Evolutionary conservation across 441 rosid species (phyloP).

Genomic region (Macaranga tanarius): DNA sequence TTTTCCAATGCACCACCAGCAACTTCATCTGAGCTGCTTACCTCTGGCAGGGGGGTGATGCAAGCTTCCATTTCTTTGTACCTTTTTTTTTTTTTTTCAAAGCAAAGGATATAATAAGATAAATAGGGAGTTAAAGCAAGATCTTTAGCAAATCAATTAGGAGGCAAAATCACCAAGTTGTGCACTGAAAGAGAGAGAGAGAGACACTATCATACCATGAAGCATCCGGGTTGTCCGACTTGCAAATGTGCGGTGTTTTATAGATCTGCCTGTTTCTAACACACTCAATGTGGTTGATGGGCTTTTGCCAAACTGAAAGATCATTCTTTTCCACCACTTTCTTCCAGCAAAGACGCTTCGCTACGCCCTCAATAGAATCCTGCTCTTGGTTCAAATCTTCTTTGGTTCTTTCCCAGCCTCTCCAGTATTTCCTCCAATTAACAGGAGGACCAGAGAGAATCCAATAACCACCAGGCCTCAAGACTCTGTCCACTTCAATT

Average conservation of each 20-base stretch:
- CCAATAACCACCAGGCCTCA: conserved; percentile 96
- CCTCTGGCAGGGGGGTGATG: conserved; percentile 80
- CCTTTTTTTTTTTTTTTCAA: conserved; percentile 36
- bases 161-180: background rate
- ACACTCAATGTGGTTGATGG: conserved; percentile 74
- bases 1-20: conserved; percentile 82
- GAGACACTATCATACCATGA: conserved; percentile 52
- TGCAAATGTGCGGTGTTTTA: conserved; percentile 69
- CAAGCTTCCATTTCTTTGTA: conserved; percentile 74
- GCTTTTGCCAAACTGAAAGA: conserved; percentile 78
- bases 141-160: no score
- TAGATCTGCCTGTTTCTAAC: conserved; percentile 41
- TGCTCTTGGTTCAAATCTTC: conserved; percentile 86
- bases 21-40: conserved; percentile 60
- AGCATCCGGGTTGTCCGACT: conserved; percentile 61
- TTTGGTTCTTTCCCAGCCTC: conserved; percentile 84
- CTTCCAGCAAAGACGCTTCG: conserved; percentile 82
- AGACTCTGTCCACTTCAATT: conserved; percentile 79
- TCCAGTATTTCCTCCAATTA: conserved; percentile 83
- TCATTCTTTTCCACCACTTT: conserved; percentile 75
- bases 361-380: conserved; percentile 72
- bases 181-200: conserved; percentile 14
- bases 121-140: background rate
- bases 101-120: background rate
- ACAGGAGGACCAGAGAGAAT: conserved; percentile 94